A percentile compares a stretch with the other conserved stretches of the same genome.
phyloP scores from a whole-genome alignment of 2,329 filamentous ascomycete genomes.

The Epichloe gansuensis region DNA sequence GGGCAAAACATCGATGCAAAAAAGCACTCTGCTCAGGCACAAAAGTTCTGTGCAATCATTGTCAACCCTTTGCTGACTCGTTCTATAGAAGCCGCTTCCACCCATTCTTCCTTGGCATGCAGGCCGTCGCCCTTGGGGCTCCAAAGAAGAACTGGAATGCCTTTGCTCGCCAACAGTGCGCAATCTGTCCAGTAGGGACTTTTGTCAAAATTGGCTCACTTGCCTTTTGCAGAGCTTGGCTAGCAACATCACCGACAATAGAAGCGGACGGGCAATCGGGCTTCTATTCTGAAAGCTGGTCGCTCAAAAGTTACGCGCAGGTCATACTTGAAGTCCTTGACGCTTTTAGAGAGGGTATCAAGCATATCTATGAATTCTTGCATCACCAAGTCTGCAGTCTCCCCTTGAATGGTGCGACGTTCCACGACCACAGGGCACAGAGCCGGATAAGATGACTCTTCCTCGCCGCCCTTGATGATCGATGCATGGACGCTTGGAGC shows the following conservation, averaged over 20 bases:
- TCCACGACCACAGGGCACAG: slow-evolving; percentile 36
- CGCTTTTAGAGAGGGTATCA: slow-evolving; percentile 16
- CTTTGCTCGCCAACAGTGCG: slow-evolving; percentile 23
- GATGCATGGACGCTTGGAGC: slow-evolving; percentile 34
- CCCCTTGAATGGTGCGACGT: slow-evolving; percentile 32
- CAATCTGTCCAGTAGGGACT: slow-evolving; percentile 37
- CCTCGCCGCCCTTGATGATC: slow-evolving; percentile 36
- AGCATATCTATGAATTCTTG: slow-evolving; percentile 22
- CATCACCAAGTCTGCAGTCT: slow-evolving; percentile 25
- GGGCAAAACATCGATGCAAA: too few relatives aligned
- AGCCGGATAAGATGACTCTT: slow-evolving; percentile 37
- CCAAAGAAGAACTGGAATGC: too few relatives aligned
- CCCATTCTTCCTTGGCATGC: slow-evolving; percentile 38
- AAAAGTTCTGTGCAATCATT: slow-evolving; percentile 17
- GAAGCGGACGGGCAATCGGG: neutral
- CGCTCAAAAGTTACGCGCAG: slow-evolving; percentile 28
- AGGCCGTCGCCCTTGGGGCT: slow-evolving; percentile 32
- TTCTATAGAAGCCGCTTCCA: slow-evolving; percentile 28
- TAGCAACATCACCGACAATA: slow-evolving; percentile 22
- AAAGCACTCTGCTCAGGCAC: slow-evolving; percentile 5
- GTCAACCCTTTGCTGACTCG: slow-evolving; percentile 18
- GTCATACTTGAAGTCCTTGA: slow-evolving; percentile 27
- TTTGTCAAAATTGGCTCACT: slow-evolving; percentile 14
- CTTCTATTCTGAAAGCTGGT: slow-evolving; percentile 26
- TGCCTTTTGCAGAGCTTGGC: slow-evolving; percentile 10